phyloP scores from a whole-genome alignment of 768 basidiomycete genomes.

The Boletus subcaerulescens region DNA sequence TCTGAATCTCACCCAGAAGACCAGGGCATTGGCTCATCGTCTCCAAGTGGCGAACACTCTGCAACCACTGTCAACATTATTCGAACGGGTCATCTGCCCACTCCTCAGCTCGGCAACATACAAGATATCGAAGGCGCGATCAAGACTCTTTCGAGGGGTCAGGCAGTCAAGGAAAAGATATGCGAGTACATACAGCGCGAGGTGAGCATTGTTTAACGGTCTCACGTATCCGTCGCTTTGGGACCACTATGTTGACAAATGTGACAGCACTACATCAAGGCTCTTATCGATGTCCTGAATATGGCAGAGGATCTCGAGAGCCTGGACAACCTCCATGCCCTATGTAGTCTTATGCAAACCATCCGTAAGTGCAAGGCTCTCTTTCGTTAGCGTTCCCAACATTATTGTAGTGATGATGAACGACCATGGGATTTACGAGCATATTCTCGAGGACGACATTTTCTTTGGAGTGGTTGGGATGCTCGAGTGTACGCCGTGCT shows the following conservation, averaged over 20 bases:
- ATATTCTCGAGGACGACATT: slow-evolving; percentile 88
- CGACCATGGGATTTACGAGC: slow-evolving; percentile 92
- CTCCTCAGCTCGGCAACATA: slow-evolving; percentile 74
- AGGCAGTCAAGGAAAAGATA: slow-evolving; percentile 73
- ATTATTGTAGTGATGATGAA: slow-evolving; percentile 77
- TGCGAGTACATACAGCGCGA: slow-evolving; percentile 86
- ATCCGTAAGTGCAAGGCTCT: slow-evolving; percentile 60
- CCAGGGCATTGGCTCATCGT: slow-evolving; percentile 50
- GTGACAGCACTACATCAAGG: slow-evolving; percentile 79
- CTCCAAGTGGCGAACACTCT: slow-evolving; percentile 60
- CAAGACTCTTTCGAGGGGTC: slow-evolving; percentile 70
- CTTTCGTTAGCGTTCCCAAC: background rate
- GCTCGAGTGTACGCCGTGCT: slow-evolving; percentile 81
- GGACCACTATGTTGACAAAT: slow-evolving; percentile 2
- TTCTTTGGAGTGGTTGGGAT: slow-evolving; percentile 94
- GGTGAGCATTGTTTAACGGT: slow-evolving; percentile 44
- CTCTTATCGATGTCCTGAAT: slow-evolving; percentile 78
- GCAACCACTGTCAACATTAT: slow-evolving; percentile 63
- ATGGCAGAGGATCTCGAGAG: slow-evolving; percentile 93
- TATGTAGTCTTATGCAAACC: slow-evolving; percentile 91
- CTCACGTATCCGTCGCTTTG: background rate
- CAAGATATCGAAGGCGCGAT: slow-evolving; percentile 77
- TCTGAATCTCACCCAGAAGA: slow-evolving; percentile 38
- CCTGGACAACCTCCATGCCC: slow-evolving; percentile 82
- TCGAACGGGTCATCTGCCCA: slow-evolving; percentile 70